Base-by-base conservation (phyloP, 2,329 filamentous ascomycete species). In the Erysiphe pulchra region DNA sequence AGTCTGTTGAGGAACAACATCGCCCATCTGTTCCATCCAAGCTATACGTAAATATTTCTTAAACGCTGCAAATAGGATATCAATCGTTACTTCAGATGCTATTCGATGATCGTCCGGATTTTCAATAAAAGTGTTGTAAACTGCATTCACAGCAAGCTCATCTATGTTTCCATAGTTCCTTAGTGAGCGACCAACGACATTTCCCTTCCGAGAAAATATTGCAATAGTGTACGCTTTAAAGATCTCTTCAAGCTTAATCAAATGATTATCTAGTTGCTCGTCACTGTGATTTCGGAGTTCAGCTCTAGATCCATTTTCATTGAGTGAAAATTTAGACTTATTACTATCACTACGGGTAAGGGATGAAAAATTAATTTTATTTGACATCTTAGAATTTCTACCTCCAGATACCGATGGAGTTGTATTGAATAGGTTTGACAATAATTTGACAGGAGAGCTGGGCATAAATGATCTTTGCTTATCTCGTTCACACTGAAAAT, bases 31-130 rank as follows among this genome's bases (percentile, higher is more conserved):
- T 51, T 87, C 80, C 48, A 72, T 76, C 87, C 87, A 95, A 12
- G 82, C 85, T 50, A 85, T 77, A 48, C 75, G 76, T 49, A 94
- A 65, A 53, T 94, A 95, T 50, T 92, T 94, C 59, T 94, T 86
- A 58, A 94, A 95, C 0, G 86, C 80, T 24, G 81, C 80, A 56
- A 94, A 92, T 5, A 95, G 70, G 17, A 87, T 76, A 55, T 94
- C 85, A 9, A 87, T 75, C 2, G 77, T 71, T 9, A 82, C 69
- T 48, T 93, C 84, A 0, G 75, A 70, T 1, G 81, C 75, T 10
- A 76, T 66, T 45, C 92, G 80, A 50, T 81, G 70, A 55, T 83
- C 84, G 45, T 74, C 78, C 0, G 85, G 82, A 51, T 80, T 80
- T 58, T 93, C 85, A 16, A 92, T 75, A 13, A 94, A 69, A 32